phyloP scores from a whole-genome alignment of 2,329 filamentous ascomycete genomes.

The Colletotrichum sp. region DNA sequence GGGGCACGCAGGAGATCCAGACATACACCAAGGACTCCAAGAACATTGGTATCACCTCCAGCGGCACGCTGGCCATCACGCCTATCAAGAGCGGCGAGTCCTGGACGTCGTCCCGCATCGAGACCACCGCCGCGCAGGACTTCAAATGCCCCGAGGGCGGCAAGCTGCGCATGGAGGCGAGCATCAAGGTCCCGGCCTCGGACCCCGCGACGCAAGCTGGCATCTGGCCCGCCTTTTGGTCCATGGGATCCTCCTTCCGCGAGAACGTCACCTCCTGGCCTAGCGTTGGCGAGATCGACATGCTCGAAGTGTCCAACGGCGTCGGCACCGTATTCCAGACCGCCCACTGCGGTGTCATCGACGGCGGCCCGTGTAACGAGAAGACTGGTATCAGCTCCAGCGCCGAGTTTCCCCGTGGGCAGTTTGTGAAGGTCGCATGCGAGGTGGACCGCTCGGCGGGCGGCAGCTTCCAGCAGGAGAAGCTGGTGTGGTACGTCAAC shows the following conservation, averaged over 20 bases:
- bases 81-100: conserved; percentile 28
- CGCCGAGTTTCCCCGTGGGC: conserved; percentile 27
- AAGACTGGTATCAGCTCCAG: conserved; percentile 34
- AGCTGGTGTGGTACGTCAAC: conserved; percentile 40
- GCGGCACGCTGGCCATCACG: conserved; percentile 22
- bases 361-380: conserved; percentile 47
- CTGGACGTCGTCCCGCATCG: conserved; percentile 52
- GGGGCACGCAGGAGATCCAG: conserved; percentile 55
- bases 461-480: conserved; percentile 31
- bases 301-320: conserved; percentile 49
- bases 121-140: conserved; percentile 37
- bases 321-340: conserved; percentile 36
- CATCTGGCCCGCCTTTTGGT: conserved; percentile 54
- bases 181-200: conserved; percentile 38
- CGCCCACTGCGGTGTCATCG: conserved; percentile 44
- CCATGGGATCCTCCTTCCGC: conserved; percentile 43
- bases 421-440: conserved; percentile 36
- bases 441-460: conserved; percentile 34
- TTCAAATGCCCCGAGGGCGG: conserved; percentile 36
- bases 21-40: conserved; percentile 43
- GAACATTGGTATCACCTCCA: conserved; percentile 45
- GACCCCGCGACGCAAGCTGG: conserved; percentile 33
- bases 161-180: conserved; percentile 42
- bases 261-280: conserved; percentile 46
- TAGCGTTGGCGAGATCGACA: conserved; percentile 46